Evolutionary conservation across 257 asterid genomes (phyloP).

Genomic region (Solanum chilense): DNA sequence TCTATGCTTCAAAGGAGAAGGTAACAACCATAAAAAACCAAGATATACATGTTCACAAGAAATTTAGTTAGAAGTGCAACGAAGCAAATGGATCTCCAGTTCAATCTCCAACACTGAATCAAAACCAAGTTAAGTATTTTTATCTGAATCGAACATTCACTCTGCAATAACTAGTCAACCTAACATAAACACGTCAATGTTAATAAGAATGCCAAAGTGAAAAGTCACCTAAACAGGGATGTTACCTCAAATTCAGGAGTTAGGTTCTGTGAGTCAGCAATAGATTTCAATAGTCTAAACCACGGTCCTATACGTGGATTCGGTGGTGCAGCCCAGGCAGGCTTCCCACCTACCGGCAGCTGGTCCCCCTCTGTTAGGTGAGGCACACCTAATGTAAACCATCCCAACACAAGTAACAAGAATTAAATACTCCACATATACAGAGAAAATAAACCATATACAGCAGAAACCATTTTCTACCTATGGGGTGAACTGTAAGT

Average conservation of each 20-base stretch:
- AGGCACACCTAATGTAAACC: constrained; percentile 15
- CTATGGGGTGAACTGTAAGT: constrained; percentile 28
- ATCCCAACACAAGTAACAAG: background rate
- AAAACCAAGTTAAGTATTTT: background rate
- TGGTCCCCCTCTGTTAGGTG: constrained; percentile 20
- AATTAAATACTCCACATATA: background rate
- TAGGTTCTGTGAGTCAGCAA: constrained; percentile 18
- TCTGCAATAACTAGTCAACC: background rate
- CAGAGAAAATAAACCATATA: background rate
- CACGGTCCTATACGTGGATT: constrained; percentile 29
- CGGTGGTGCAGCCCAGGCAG: constrained; percentile 35
- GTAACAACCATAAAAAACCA: background rate
- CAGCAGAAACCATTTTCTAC: background rate
- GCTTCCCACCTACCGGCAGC: constrained; percentile 19
- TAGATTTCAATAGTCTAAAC: constrained; percentile 20
- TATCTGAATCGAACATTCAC: background rate
- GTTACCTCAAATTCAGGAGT: constrained; percentile 25
- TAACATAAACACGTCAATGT: background rate
- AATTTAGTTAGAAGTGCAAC: too few species aligned
- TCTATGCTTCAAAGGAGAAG: background rate
- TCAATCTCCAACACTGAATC: background rate
- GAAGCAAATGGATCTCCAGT: background rate
- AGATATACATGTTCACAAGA: background rate
- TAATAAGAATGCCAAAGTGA: background rate
- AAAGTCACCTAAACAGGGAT: background rate